Evolutionary conservation across 371 early-diverging fungal genomes (phyloP), one percentile per base, ranked within the genome.

Genomic region (Apophysomyces elegans): DNA sequence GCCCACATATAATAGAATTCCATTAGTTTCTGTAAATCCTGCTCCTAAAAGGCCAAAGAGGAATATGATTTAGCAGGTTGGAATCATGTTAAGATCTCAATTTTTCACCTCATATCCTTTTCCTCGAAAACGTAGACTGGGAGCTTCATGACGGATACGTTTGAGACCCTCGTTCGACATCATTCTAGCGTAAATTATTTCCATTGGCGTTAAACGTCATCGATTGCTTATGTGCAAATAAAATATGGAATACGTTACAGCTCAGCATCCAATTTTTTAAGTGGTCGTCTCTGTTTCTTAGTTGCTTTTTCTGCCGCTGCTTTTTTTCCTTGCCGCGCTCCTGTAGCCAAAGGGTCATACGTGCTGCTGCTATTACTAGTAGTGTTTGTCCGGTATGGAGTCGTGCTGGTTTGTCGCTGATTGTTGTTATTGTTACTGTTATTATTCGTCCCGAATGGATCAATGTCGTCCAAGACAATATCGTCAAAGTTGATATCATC

Each of bases 1-100:
- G 80, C 86, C 88, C 88, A 88, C 7, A 84, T 58, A 38, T 81
- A 79, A 63, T 86, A 88, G 59, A 79, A 82, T 0, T 74, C 69
- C 70, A 88, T 80, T 3, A 88, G 50, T 36, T 74, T 74, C 7
- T 67, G 63, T 56, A 88, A 67, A 61, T 88, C 81, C 5, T 69
- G 54, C 43, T 68, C 74, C 79, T 79, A 45, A 56, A 11, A 57
- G 14, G 14, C 18, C 58, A 26, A 26, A 26, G 32, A 26, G 32
- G 32, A 26, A 26, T 26, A 26, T 26, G 2, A 26, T 26, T 26
- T 26, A 26, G 3, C 32, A 26, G 32, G 32, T 26, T 26, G 32
- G 1, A 26, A 26, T 26, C 32, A 26, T 26, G 32, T 26, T 26
- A 26, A 26, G 1, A 26, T 1, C 32, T 26, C 32, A 2, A 26